Evolutionary conservation across 1,139 yeast genomes (phyloP).

Genomic region (Candida albicans): DNA sequence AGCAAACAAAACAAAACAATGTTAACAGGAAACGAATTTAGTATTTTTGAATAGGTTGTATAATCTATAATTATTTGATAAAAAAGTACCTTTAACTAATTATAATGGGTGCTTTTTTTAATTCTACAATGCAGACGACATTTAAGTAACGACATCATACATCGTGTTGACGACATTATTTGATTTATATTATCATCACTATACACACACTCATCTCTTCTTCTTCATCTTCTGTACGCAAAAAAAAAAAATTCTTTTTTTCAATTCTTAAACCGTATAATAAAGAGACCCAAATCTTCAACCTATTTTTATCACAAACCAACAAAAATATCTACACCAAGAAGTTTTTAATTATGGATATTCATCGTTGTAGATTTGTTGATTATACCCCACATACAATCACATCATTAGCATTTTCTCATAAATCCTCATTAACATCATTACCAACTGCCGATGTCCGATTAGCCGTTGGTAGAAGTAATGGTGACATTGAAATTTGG

Average conservation of each 20-base stretch:
- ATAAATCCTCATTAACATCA: slow-evolving; percentile 47
- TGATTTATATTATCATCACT: too few species aligned
- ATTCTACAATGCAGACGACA: neutral
- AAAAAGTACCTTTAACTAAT: neutral
- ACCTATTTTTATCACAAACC: too few species aligned
- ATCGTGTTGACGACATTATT: neutral
- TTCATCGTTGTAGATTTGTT: slow-evolving; percentile 92
- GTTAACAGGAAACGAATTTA: too few species aligned
- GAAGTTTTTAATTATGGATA: slow-evolving; percentile 51
- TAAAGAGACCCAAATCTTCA: too few species aligned
- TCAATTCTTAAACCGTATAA: neutral
- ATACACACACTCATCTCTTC: neutral
- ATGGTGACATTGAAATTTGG: slow-evolving; percentile 97
- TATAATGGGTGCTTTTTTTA: neutral
- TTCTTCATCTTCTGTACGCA: neutral
- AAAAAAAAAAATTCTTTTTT: neutral
- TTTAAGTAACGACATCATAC: neutral
- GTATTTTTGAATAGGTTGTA: too few species aligned
- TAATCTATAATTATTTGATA: too few species aligned
- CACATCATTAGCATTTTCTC: slow-evolving; percentile 81
- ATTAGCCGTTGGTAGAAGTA: slow-evolving; percentile 87
- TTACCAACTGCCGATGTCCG: slow-evolving; percentile 65
- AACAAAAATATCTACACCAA: neutral
- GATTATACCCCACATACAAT: slow-evolving; percentile 86
- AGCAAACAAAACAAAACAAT: too few species aligned